A percentile compares a stretch with the other conserved stretches of the same genome.
These are phyloP conservation scores for Backusella mclennaniae DNA, from an alignment of 192 early-diverging fungal species.

Conservation along the genomic window DNA sequence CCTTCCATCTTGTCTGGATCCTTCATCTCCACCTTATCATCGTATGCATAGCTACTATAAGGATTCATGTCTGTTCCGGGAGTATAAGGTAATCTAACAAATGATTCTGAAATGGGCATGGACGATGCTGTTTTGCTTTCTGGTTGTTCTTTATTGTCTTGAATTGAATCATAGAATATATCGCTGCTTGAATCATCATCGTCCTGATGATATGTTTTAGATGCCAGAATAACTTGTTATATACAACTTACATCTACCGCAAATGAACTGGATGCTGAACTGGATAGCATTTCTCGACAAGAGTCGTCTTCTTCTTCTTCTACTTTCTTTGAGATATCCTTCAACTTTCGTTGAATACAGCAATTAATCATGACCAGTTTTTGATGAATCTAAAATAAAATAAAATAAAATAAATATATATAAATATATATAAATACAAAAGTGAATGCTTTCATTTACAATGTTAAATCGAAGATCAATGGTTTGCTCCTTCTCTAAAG, in stretches of 20 bases:
- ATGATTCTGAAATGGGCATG: conserved; percentile 45
- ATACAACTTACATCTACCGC: not conserved
- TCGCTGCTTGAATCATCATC: not conserved
- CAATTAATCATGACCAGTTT: conserved; percentile 83
- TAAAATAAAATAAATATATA: no score
- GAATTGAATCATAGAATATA: not conserved
- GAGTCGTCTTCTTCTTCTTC: not conserved
- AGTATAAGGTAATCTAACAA: conserved; percentile 49
- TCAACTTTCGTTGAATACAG: conserved; percentile 53
- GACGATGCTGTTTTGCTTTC: not conserved
- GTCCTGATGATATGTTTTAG: not conserved
- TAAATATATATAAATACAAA: not conserved
- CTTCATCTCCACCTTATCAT: conserved; percentile 13
- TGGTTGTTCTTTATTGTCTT: not conserved
- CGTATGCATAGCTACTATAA: not conserved
- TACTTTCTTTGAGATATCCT: not conserved
- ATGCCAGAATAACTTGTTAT: no score
- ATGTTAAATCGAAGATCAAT: conserved; percentile 67
- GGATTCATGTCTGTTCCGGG: conserved; percentile 41
- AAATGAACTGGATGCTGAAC: not conserved
- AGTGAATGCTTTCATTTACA: conserved; percentile 9
- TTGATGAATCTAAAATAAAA: conserved; percentile 23
- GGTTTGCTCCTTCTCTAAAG: conserved; percentile 10
- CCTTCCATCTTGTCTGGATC: conserved; percentile 49
- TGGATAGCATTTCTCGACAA: not conserved